phyloP scores from a whole-genome alignment of 78 protist genomes.

The Dictyostelium firmibasis region DNA sequence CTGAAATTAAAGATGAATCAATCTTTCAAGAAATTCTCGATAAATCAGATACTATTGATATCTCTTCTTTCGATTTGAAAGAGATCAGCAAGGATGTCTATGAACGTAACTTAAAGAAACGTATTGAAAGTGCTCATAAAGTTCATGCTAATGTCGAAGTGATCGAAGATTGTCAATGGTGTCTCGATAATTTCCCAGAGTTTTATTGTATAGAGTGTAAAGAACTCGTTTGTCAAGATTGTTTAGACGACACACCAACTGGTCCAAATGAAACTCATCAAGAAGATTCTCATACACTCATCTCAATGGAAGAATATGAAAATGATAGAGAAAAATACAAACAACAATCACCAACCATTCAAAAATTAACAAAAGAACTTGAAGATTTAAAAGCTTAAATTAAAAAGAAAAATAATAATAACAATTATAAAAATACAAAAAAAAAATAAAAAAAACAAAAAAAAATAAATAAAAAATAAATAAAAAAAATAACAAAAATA shows the following conservation, averaged over 20 bases:
- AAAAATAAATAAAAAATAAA: too few species aligned
- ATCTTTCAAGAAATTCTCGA: neutral
- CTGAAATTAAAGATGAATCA: neutral
- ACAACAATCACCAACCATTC: too few species aligned
- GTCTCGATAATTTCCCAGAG: constrained; percentile 56
- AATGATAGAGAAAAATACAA: neutral
- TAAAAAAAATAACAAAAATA: too few species aligned
- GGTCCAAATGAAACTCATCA: neutral
- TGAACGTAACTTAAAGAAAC: constrained; percentile 1
- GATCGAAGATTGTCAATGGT: constrained; percentile 68
- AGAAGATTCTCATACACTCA: constrained; percentile 7
- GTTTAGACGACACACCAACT: constrained; percentile 3
- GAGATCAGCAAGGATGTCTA: constrained; percentile 6
- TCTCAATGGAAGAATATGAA: constrained; percentile 59
- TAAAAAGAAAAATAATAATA: neutral
- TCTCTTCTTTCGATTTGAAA: neutral
- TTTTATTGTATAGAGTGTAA: constrained; percentile 41
- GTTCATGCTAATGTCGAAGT: neutral
- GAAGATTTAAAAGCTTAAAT: constrained; percentile 1
- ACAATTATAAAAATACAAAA: neutral
- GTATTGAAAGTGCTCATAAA: constrained; percentile 28
- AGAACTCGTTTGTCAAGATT: constrained; percentile 48
- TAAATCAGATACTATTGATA: neutral
- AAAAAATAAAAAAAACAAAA: neutral
- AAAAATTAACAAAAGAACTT: neutral